Base-by-base conservation (phyloP, 2,329 filamentous ascomycete genomes). In the Drechslerella dactyloides region DNA sequence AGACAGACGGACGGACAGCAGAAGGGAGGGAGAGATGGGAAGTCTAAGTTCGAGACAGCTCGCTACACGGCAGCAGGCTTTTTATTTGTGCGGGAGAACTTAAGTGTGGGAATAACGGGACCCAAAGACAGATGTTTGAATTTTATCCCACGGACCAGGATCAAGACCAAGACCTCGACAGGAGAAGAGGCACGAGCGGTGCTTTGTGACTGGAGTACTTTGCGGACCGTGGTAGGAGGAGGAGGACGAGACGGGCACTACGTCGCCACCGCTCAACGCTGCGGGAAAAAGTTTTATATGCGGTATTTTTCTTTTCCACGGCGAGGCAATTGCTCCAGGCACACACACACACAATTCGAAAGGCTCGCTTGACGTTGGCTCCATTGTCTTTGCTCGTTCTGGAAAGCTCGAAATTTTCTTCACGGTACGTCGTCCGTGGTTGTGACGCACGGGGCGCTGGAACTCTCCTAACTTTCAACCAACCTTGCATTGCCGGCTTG, bases 271-370 rank as follows among this genome's bases (percentile, higher is more conserved):
- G 65, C 65, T 64, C 44, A n/a, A 44, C 62, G 52, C 58, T 70
- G 65, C 65, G 68, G 60, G 68, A 64, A 72, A 70, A 63, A 65
- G 27, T 72, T 72, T 72, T 72, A 72, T 72, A 72, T 72, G 68
- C 68, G 68, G 68, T 72, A 72, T 72, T 72, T 72, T 64, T 42
- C n/a, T n/a, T n/a, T n/a, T n/a, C n/a, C n/a, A n/a, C n/a, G n/a
- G n/a, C 48, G 44, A 50, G 68, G 42, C 51, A 54, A 55, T 54
- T 48, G 6, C 44, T 48, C 55, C 50, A 65, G 44, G 55, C 55
- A 23, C 46, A 58, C 59, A 54, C 65, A 19, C 52, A 27, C 37
- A 54, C 48, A 60, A 69, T 10, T 17, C n/a, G n/a, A 33, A 33
- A 33, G 27, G 44, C 44, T 48, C n/a, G n/a, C 44, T 23, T 51